A percentile compares a stretch with the other conserved stretches of the same genome.
Evolutionary conservation across 331 rosid species (phyloP).

Genomic region (Stylosanthes scabra): DNA sequence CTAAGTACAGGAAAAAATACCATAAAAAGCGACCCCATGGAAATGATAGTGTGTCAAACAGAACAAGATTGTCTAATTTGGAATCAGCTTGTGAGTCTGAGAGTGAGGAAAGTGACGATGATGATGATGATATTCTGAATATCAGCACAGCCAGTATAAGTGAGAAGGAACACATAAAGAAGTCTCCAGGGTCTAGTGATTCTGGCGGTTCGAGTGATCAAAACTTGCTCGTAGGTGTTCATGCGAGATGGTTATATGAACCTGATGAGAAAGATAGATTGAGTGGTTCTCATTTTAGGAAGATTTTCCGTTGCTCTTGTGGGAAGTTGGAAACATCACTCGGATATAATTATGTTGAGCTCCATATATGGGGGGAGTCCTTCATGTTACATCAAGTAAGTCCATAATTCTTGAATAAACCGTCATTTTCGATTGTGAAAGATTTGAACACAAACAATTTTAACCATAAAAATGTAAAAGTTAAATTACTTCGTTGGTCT

Average conservation of each 20-base stretch:
- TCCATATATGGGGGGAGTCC: conserved; percentile 90
- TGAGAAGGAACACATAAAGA: conserved; percentile 34
- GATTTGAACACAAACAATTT: too few species aligned
- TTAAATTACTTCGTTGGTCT: too few species aligned
- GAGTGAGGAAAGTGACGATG: conserved; percentile 63
- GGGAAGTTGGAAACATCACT: conserved; percentile 72
- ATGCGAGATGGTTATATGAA: conserved; percentile 81
- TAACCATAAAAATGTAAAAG: too few species aligned
- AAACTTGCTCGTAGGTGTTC: conserved; percentile 42
- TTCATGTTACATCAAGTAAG: conserved; percentile 96
- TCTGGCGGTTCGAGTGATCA: conserved; percentile 41
- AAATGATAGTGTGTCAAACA: conserved; percentile 36
- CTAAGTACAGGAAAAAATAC: conserved; percentile 66
- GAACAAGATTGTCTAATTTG: conserved; percentile 34
- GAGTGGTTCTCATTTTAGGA: conserved; percentile 83
- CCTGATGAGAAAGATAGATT: conserved; percentile 76
- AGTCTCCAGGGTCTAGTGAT: conserved; percentile 32
- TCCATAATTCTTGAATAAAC: neutral
- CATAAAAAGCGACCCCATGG: conserved; percentile 43
- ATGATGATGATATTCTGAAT: conserved; percentile 44
- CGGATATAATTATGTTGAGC: conserved; percentile 61
- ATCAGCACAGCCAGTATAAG: conserved; percentile 28
- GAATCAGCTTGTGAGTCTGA: conserved; percentile 43
- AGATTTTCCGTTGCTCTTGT: conserved; percentile 65
- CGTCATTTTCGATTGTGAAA: too few species aligned